Evolutionary conservation across 225 moss, liverwort and hornwort species (phyloP), one percentile per base, ranked within the genome.

Genomic region (Rhytidiadelphus loreus): DNA sequence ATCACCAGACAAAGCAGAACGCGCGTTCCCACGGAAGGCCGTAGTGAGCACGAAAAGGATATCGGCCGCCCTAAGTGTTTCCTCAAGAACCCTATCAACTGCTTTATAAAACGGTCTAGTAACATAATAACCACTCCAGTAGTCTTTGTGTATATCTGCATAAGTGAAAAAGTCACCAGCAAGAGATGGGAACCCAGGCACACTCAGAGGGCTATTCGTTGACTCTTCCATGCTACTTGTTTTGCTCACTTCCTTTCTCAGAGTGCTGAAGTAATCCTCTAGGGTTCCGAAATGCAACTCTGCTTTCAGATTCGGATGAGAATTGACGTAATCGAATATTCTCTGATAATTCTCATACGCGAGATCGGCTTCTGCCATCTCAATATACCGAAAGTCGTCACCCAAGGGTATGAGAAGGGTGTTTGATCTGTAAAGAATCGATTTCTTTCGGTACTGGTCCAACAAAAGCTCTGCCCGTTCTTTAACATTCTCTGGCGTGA

Each of bases 101-200:
- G 97, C 99, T 92, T 99, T 99, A 87, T 96, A 99, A 87, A 99
- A 99, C 55, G 99, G 99, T 66, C 99, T 93, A 63, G 93, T 93
- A 55, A 99, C 99, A 84, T 94, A 99, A 83, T 99, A 99, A 87
- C 99, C 99, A 91, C 99, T 99, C 99, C 99, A 99, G 72, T 99
- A 99, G 77, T 99, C 96, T 75, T 96, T 75, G 60, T 93, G 94
- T 79, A 95, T 94, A 88, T 99, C 99, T 50, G 99, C 90, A 91
- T 99, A 99, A 11, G 99, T 99, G 91, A 99, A 99, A 91, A 99
- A 99, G 86, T 99, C 99, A 63, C 99, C 99, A 63, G 99, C 89
- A 44, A 99, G 96, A 83, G 95, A 92, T 43, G 99, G 99, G 41
- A 93, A 99, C 62, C 96, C 95, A 66, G 97, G 95, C 26, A 99